Conservation (phyloP, 78 protist genomes). For the Dictyostelium firmibasis region DNA sequence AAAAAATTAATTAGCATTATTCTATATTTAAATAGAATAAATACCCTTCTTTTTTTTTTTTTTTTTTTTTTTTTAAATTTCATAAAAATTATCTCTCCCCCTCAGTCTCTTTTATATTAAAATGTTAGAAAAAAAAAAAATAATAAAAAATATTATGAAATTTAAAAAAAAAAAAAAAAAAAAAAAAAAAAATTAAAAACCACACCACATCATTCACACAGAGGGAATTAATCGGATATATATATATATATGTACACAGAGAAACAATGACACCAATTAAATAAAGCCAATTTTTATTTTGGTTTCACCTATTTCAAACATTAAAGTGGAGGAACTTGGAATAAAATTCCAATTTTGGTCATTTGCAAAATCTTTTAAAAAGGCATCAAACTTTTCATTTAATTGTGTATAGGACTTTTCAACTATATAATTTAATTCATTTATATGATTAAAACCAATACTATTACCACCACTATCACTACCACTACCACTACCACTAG, state of each 20-base stretch:
- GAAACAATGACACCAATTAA: background rate
- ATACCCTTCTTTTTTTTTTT: too few relatives aligned
- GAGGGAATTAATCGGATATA: background rate
- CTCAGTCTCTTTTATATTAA: too few relatives aligned
- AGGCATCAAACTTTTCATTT: background rate
- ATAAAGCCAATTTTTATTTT: background rate
- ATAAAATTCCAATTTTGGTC: background rate
- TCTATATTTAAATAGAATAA: too few relatives aligned
- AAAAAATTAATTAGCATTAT: too few relatives aligned
- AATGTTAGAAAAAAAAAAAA: too few relatives aligned
- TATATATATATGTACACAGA: background rate
- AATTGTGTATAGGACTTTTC: background rate
- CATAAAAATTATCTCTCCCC: too few relatives aligned
- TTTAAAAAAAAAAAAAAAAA: too few relatives aligned
- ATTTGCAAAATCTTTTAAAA: background rate
- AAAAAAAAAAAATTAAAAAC: background rate
- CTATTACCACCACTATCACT: background rate
- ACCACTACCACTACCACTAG: background rate
- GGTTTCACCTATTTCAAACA: constrained; percentile 4
- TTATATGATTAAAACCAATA: background rate
- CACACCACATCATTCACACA: background rate
- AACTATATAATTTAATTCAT: background rate
- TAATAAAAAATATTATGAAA: too few relatives aligned
- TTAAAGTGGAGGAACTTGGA: background rate
- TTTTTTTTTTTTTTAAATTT: too few relatives aligned